A percentile compares a stretch with the other conserved stretches of the same genome.
Evolutionary conservation across 129 eudicot species (phyloP).

Genomic region (Solidago caesia): DNA sequence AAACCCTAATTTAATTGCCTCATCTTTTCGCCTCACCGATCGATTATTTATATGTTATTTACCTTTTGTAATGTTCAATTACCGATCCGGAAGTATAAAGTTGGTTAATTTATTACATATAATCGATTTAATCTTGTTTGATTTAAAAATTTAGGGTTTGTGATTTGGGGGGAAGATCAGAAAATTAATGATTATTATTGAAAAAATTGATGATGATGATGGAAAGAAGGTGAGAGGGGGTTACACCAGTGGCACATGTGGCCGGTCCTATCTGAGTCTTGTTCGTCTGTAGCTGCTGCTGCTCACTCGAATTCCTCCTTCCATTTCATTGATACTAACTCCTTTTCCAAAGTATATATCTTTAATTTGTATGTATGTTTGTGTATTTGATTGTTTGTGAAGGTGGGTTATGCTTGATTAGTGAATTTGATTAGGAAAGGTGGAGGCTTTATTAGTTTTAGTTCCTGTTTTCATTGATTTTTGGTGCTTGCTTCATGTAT

Average conservation of each 20-base stretch:
- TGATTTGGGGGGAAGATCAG: slow-evolving; percentile 26
- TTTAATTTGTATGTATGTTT: background rate
- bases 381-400: background rate
- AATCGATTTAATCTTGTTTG: slow-evolving; percentile 5
- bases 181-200: slow-evolving; percentile 12
- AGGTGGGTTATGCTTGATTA: background rate
- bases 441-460: too few relatives aligned
- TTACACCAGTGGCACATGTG: slow-evolving; percentile 58
- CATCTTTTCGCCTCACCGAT: slow-evolving; percentile 4
- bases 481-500: too few relatives aligned
- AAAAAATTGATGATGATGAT: slow-evolving; percentile 30
- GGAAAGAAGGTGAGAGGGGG: slow-evolving; percentile 51
- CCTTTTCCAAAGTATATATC: slow-evolving; percentile 39
- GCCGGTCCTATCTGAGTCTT: slow-evolving; percentile 50
- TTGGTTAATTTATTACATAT: background rate
- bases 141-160: slow-evolving; percentile 42
- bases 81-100: slow-evolving; percentile 35
- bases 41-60: background rate
- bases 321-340: slow-evolving; percentile 24
- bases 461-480: too few relatives aligned
- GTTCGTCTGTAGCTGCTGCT: slow-evolving; percentile 36
- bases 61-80: slow-evolving; percentile 16
- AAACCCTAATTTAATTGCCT: slow-evolving; percentile 35
- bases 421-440: too few relatives aligned
- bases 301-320: slow-evolving; percentile 16